phyloP scores from a whole-genome alignment of 2,329 filamentous ascomycete species.

The Septoria linicola region DNA sequence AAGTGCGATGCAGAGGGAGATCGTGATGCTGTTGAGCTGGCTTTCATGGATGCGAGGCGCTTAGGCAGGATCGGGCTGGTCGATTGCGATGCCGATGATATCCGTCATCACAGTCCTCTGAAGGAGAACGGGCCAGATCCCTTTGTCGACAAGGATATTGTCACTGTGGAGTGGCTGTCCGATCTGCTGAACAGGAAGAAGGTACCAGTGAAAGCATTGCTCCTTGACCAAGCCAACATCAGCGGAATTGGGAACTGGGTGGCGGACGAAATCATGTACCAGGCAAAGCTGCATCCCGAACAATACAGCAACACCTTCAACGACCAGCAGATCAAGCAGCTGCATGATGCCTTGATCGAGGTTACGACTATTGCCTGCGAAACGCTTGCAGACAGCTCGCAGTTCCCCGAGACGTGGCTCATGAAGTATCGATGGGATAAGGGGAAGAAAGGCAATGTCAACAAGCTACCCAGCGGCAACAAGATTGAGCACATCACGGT shows the following conservation, averaged over 20 bases:
- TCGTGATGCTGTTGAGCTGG: constrained; percentile 58
- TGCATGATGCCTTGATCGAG: constrained; percentile 72
- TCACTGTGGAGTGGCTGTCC: constrained; percentile 75
- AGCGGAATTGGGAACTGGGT: constrained; percentile 98
- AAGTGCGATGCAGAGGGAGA: constrained; percentile 49
- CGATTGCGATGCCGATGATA: constrained; percentile 72
- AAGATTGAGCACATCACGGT: constrained; percentile 85
- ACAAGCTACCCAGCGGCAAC: constrained; percentile 75
- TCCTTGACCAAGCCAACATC: constrained; percentile 84
- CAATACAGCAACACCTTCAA: constrained; percentile 83
- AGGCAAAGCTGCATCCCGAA: constrained; percentile 85
- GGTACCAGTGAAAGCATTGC: constrained; percentile 83
- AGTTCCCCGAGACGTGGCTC: constrained; percentile 80
- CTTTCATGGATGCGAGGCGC: constrained; percentile 80
- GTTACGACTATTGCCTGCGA: constrained; percentile 80
- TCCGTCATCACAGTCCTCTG: constrained; percentile 73
- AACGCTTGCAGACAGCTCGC: constrained; percentile 73
- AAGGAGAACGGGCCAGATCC: constrained; percentile 94
- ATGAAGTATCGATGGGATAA: constrained; percentile 68
- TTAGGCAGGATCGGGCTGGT: constrained; percentile 79
- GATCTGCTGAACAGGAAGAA: constrained; percentile 70
- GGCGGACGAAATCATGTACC: constrained; percentile 88
- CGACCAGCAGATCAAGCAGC: constrained; percentile 65
- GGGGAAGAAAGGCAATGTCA: constrained; percentile 69
- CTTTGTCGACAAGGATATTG: constrained; percentile 72